phyloP scores from a whole-genome alignment of 1,284 basidiomycete species.

The Cystobasidium slooffiae region DNA sequence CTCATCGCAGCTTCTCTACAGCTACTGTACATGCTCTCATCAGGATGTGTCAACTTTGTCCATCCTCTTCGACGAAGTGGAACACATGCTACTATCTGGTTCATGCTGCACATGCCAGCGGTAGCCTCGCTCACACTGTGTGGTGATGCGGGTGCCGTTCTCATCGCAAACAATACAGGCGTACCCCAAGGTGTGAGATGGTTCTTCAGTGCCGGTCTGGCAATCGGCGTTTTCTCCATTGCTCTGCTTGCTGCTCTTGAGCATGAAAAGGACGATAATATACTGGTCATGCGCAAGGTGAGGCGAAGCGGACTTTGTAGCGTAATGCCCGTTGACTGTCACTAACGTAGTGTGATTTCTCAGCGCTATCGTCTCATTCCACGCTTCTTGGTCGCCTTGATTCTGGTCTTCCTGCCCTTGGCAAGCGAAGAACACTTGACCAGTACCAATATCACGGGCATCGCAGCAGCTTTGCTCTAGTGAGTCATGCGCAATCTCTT shows the following conservation, averaged over 20 bases:
- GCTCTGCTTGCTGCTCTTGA: slow-evolving; percentile 4
- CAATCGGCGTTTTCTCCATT: slow-evolving; percentile 3
- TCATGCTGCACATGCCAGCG: slow-evolving; percentile 20
- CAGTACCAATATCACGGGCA: slow-evolving; percentile 14
- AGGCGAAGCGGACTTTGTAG: not conserved
- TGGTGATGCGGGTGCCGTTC: slow-evolving; percentile 26
- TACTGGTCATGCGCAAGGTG: slow-evolving; percentile 30
- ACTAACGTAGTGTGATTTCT: not conserved
- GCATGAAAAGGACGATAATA: slow-evolving; percentile 6
- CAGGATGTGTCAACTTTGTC: slow-evolving; percentile 16
- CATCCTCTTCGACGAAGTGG: slow-evolving; percentile 25
- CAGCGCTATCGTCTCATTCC: slow-evolving; percentile 26
- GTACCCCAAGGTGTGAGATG: slow-evolving; percentile 19
- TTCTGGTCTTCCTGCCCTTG: slow-evolving; percentile 19
- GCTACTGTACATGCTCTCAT: slow-evolving; percentile 23
- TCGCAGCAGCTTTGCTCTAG: slow-evolving; percentile 23
- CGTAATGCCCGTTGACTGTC: no score
- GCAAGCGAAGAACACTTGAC: slow-evolving; percentile 10
- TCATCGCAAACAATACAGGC: slow-evolving; percentile 12
- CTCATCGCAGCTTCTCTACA: slow-evolving; percentile 23
- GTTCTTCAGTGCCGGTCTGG: slow-evolving; percentile 21
- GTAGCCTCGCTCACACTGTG: slow-evolving; percentile 19
- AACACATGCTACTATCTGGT: slow-evolving; percentile 17
- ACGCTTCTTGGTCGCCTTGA: slow-evolving; percentile 15
- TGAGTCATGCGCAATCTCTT: not conserved